These are phyloP conservation scores for Aechmea fasciata DNA, from an alignment of 176 grass and related monocot genomes.

Conservation along the genomic window DNA sequence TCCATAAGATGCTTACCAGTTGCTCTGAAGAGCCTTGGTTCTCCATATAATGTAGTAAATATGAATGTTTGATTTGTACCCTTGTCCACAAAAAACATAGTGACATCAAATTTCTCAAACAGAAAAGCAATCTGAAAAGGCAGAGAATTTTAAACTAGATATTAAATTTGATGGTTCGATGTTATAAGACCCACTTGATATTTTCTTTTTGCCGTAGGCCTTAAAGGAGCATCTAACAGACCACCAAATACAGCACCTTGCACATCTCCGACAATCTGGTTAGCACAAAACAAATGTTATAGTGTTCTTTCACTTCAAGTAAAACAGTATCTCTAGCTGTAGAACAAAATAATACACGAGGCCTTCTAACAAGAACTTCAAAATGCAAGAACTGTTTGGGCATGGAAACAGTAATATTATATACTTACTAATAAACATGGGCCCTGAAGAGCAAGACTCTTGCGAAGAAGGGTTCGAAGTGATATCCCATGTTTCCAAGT, in stretches of 20 bases:
- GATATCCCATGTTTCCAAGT: conserved; percentile 98
- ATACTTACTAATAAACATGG: conserved; percentile 70
- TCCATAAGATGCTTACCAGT: conserved; percentile 36
- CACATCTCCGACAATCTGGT: conserved; percentile 74
- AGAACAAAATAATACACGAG: neutral
- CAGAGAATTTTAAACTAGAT: neutral
- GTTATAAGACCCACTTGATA: conserved; percentile 48
- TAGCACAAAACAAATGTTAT: conserved; percentile 1
- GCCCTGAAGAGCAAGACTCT: conserved; percentile 44
- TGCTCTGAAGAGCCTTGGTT: conserved; percentile 71
- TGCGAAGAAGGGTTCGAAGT: conserved; percentile 74
- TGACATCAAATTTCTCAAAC: conserved; percentile 3
- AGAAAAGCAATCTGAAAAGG: neutral
- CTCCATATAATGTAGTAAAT: conserved; percentile 66
- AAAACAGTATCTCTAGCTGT: neutral
- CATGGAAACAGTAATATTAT: conserved; percentile 13
- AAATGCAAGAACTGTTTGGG: conserved; percentile 4
- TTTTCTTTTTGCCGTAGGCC: conserved; percentile 78
- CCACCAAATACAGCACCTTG: conserved; percentile 82
- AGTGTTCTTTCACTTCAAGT: conserved; percentile 10
- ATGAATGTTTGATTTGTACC: conserved; percentile 82
- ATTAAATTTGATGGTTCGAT: neutral
- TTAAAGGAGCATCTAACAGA: conserved; percentile 67
- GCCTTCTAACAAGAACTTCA: neutral
- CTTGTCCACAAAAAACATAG: conserved; percentile 31